Evolutionary conservation across 1,284 basidiomycete species (phyloP), one percentile per base, ranked within the genome.

Genomic region (Malassezia japonica): DNA sequence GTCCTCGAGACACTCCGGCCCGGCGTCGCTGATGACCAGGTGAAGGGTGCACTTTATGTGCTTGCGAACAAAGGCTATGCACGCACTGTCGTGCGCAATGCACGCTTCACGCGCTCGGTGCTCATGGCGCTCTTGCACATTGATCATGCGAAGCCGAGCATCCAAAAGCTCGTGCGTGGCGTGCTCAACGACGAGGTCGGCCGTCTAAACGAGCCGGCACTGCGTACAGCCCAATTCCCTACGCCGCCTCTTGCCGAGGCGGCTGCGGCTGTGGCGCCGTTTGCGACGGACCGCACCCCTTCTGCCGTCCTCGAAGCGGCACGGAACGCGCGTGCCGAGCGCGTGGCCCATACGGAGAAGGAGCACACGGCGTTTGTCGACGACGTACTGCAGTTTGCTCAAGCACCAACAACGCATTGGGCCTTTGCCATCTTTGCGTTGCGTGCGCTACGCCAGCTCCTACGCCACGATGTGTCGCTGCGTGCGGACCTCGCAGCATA

Each of bases 21-120:
- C 9, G 48, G 50, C 6, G 61, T 54, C 13, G 86, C 89, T 64
- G 87, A 90, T 20, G 92, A 96, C 75, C 80, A 85, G 43, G 94
- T 94, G 83, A 98, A 98, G 76, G 86, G 87, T 10, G 91, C 91
- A 6, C 77, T 98, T 18, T 91, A 94, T 71, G 79, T 91, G 21
- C 77, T 98, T 8, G 83, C 82, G 70, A 82, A 83, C 67, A 89
- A 87, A 75, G 81, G 80, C 36, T 61, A 59, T 49, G 57, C 70
- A 29, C 73, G 67, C 34, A 64, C 74, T 54, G 62, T 66, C 79
- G 87, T 31, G 20, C 40, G 37, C 15, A 35, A 92, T 75, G 80
- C 82, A 5, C 55, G 76, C 76, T n/a, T 81, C 82, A 60, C 80
- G 83, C 56, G 77, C 77, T 6, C 77, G 78, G 42, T 86, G 86